A percentile compares a stretch with the other conserved stretches of the same genome.
phyloP scores from a whole-genome alignment of 352 stramenopile species.

The Detonula confervacea region DNA sequence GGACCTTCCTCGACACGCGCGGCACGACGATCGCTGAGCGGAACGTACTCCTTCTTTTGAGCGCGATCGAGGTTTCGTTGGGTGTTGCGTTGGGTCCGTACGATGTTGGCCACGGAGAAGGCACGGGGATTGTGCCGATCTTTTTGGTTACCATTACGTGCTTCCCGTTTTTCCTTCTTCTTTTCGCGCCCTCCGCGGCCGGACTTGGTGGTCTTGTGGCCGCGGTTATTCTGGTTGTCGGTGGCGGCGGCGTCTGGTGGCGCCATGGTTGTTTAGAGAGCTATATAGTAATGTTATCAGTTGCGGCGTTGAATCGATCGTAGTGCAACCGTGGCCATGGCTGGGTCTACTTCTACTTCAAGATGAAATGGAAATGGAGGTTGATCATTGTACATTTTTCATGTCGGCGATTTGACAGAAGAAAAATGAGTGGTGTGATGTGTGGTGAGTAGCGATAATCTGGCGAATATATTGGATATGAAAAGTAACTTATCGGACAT shows the following conservation, averaged over 20 bases:
- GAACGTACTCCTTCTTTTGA: slow-evolving; percentile 98
- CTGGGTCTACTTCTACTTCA: not conserved
- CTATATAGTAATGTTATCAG: not conserved
- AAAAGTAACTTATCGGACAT: not conserved
- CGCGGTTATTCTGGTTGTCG: slow-evolving; percentile 56
- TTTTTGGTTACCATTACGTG: slow-evolving; percentile 89
- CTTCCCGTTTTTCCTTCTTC: slow-evolving; percentile 90
- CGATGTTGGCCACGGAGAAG: slow-evolving; percentile 96
- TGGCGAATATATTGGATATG: not conserved
- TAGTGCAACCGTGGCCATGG: not conserved
- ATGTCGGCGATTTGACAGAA: not conserved
- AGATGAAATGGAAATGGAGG: not conserved
- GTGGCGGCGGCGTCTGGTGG: not conserved
- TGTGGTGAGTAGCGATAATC: not conserved
- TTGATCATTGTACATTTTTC: not conserved
- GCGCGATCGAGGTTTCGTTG: slow-evolving; percentile 97
- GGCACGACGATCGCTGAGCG: slow-evolving; percentile 68
- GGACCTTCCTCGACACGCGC: slow-evolving; percentile 89
- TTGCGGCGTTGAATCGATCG: not conserved
- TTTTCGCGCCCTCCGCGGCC: slow-evolving; percentile 89
- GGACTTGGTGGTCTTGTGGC: slow-evolving; percentile 88
- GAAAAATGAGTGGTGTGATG: not conserved
- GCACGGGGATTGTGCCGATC: slow-evolving; percentile 96
- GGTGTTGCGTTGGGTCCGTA: slow-evolving; percentile 93
- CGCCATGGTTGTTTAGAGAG: not conserved